Evolutionary conservation across 176 grass and related monocot species (phyloP), one percentile per base, ranked within the genome.

Genomic region (Cocos nucifera): DNA sequence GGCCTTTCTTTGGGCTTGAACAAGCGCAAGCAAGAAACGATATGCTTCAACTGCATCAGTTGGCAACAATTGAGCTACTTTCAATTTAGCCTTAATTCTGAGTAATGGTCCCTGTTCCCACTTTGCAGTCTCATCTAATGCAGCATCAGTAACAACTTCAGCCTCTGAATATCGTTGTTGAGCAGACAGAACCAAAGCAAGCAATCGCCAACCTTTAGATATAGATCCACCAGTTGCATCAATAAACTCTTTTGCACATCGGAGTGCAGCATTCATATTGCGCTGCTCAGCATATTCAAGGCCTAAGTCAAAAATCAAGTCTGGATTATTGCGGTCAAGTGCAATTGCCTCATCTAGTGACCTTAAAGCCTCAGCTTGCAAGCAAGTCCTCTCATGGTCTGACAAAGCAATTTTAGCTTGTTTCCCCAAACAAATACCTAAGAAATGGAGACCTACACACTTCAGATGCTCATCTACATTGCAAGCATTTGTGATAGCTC

Each of bases 81-180:
- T 98, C 64, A 98, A 44, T 69, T 98, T 89, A 69, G 93, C 87
- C 63, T 59, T 92, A 72, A 98, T 74, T 73, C 87, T 85, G 29
- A 98, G 79, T 55, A 98, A 49, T 23, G 84, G 67, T 2, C 93
- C 93, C 80, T 98, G 93, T 22, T 92, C 87, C 93, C 93, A 98
- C 77, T 92, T 98, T n/a, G 70, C 64, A 6, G 84, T 98, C 60
- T 98, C 93, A 62, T 98, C 87, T 67, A 98, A 62, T 63, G 93
- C 87, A 23, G 93, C 93, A 88, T 91, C 93, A 71, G 81, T 85
- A 18, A 98, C 87, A 58, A 92, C 82, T 69, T 85, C 84, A 26
- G 93, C 87, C 63, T 98, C 93, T 14, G 64, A 75, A 79, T 85
- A 92, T 54, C 84, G 87, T 56, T 82, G 76, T 69, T 92, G 93